Evolutionary conservation across 1,139 yeast species (phyloP).

Genomic region (Suhomyces yuchorum): DNA sequence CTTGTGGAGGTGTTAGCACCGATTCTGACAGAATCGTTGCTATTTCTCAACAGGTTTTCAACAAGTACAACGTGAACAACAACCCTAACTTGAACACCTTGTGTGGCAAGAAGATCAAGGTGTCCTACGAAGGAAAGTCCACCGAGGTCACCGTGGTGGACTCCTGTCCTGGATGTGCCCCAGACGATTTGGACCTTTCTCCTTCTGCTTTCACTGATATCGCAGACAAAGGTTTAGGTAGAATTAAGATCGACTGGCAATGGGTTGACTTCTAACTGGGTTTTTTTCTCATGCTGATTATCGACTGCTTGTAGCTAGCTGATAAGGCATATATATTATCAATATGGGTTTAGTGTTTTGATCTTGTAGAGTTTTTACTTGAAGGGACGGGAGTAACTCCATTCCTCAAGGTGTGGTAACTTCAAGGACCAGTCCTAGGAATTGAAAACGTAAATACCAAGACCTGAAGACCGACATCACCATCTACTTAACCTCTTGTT

Average conservation of each 20-base stretch:
- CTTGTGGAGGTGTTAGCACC: constrained; percentile 55
- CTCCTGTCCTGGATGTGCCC: constrained; percentile 43
- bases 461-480: too few relatives aligned
- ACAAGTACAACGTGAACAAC: constrained; percentile 32
- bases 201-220: constrained; percentile 43
- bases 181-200: constrained; percentile 47
- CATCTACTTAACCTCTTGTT: too few relatives aligned
- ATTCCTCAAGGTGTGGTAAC: too few relatives aligned
- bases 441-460: too few relatives aligned
- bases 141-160: constrained; percentile 49
- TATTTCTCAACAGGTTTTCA: constrained; percentile 38
- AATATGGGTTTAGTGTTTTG: not conserved
- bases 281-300: constrained; percentile 2
- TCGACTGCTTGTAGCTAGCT: constrained; percentile 9
- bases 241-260: constrained; percentile 45
- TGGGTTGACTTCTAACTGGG: constrained; percentile 6
- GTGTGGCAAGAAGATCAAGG: constrained; percentile 47
- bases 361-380: not conserved
- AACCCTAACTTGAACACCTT: constrained; percentile 47
- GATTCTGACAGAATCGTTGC: constrained; percentile 54
- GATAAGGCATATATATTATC: constrained; percentile 2
- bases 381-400: too few relatives aligned
- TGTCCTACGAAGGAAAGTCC: constrained; percentile 41
- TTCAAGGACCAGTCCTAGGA: too few relatives aligned
- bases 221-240: constrained; percentile 43